Conservation (phyloP, 345 rosid genomes). For the Ailanthus altissimus region DNA sequence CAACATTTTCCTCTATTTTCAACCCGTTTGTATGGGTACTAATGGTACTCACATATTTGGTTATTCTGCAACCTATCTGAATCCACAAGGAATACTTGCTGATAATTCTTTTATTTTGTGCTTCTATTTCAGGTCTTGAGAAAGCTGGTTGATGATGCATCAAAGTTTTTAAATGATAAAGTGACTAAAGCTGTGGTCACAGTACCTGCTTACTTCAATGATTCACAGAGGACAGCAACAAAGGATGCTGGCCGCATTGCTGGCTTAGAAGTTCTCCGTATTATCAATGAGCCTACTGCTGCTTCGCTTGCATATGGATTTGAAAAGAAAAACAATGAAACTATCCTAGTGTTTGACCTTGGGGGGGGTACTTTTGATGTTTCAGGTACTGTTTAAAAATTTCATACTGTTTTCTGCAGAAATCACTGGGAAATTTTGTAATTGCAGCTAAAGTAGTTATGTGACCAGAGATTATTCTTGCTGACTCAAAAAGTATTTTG, state of each 20-base stretch:
- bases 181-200: conserved; percentile 70
- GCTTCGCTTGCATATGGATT: conserved; percentile 96
- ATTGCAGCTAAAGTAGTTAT: not conserved
- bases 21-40: not conserved
- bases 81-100: not conserved
- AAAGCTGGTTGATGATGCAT: conserved; percentile 96
- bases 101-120: not conserved
- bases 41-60: not conserved
- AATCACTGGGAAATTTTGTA: too few relatives aligned
- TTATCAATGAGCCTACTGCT: conserved; percentile 97
- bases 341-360: conserved; percentile 95
- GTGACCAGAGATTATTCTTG: too few relatives aligned
- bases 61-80: not conserved
- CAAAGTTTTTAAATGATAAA: conserved; percentile 65
- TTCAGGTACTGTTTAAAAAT: not conserved
- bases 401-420: not conserved
- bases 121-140: conserved; percentile 68
- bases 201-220: conserved; percentile 82
- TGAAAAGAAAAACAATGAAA: conserved; percentile 91
- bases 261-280: conserved; percentile 82
- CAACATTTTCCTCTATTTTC: not conserved
- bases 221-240: conserved; percentile 91
- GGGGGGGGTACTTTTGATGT: conserved; percentile 93
- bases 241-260: conserved; percentile 96
- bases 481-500: not conserved